Base-by-base conservation (phyloP, 2,329 filamentous ascomycete genomes). In the Pezicula carpinea region DNA sequence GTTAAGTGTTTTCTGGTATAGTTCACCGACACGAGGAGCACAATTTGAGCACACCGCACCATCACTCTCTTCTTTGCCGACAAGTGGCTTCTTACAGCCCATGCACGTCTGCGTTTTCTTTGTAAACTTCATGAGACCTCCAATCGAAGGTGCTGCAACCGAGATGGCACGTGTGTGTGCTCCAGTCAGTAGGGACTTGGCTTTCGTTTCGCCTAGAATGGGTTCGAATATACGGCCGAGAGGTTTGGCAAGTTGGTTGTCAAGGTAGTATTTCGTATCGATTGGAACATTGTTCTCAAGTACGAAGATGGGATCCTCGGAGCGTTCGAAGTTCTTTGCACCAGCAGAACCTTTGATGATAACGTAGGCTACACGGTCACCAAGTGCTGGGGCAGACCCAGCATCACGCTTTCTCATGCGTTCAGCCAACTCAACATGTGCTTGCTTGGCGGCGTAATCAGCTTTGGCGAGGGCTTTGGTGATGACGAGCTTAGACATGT, bases 401-500 rank as follows among this genome's bases (percentile, higher is more conserved):
- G 89, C 85, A 62, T 99, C 93, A 57, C 93, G 90, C 71, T 97
- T 96, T 72, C 85, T 88, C 93, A 99, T 99, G 38, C 93, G 87
- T 61, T 93, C 85, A 1, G 91, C 93, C 39, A 99, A 83, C 69
- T 96, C 92, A 41, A 95, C 89, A 66, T 99, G 93, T 2, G 93
- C 92, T 72, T 97, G 92, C 68, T 96, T 97, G 43, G 83, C 87
- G 10, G 84, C 82, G 66, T 99, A 99, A 63, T 89, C 85, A 35
- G 82, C 80, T 66, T 99, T 99, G 13, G 92, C 86, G 18, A 99
- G 76, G 0, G 93, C 93, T 69, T 99, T 99, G 22, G 93, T 99
- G 62, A 99, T 99, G 65, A 99, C 95, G 15, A 99, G 83, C 67
- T 99, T 97, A 32, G 92, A 96, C 88, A 99, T 95, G 70, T 99